phyloP scores from a whole-genome alignment of 2,329 filamentous ascomycete species.

The Aureobasidium lini region DNA sequence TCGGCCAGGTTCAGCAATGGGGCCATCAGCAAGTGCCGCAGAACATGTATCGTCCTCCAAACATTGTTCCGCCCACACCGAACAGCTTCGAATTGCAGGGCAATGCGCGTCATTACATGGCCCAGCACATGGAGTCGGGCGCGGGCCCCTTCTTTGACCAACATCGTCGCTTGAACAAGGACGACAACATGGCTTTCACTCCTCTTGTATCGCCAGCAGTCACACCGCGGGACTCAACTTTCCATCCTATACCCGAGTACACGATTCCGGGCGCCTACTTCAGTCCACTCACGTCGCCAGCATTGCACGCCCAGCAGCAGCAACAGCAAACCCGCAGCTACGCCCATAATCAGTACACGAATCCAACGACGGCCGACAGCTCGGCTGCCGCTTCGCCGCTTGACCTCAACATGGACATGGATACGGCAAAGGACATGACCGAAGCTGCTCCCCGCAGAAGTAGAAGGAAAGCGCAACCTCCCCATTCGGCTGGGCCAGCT shows the following conservation, averaged over 20 bases:
- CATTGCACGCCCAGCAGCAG: slow-evolving; percentile 61
- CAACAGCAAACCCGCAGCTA: slow-evolving; percentile 26
- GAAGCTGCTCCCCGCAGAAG: slow-evolving; percentile 21
- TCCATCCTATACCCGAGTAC: slow-evolving; percentile 48
- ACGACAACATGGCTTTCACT: slow-evolving; percentile 69
- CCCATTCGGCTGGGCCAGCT: slow-evolving; percentile 35
- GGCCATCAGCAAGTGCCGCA: slow-evolving; percentile 30
- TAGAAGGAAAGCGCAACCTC: slow-evolving; percentile 45
- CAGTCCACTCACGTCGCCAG: slow-evolving; percentile 74
- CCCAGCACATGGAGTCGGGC: slow-evolving; percentile 43
- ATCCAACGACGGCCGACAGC: slow-evolving; percentile 48
- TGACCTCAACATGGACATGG: slow-evolving; percentile 35
- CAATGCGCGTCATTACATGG: slow-evolving; percentile 48
- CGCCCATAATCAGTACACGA: slow-evolving; percentile 34
- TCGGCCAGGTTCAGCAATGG: slow-evolving; percentile 16
- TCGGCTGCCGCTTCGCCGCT: slow-evolving; percentile 43
- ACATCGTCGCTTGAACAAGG: slow-evolving; percentile 45
- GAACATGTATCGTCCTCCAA: slow-evolving; percentile 29
- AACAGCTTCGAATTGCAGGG: slow-evolving; percentile 70
- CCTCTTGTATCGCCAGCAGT: slow-evolving; percentile 79
- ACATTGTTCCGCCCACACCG: slow-evolving; percentile 65
- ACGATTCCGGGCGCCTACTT: slow-evolving; percentile 67
- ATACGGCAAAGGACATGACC: slow-evolving; percentile 32
- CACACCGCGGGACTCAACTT: slow-evolving; percentile 67
- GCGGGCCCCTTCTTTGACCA: slow-evolving; percentile 58